Base-by-base conservation (phyloP, 192 early-diverging fungal genomes). In the Jimgerdemannia lactiflua region DNA sequence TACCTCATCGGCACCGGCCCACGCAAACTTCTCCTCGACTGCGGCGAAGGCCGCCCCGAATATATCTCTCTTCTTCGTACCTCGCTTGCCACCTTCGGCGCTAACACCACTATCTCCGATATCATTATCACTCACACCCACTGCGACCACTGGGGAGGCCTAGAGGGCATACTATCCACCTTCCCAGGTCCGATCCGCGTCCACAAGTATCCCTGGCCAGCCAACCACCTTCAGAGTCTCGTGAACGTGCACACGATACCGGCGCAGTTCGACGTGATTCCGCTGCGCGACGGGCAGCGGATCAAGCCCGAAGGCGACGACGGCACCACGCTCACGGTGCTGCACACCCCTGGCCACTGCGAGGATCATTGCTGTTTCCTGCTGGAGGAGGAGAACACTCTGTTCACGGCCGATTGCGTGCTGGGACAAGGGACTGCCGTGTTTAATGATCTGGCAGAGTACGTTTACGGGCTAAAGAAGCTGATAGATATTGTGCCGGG, bases 111-210 rank as follows among this genome's bases (percentile, higher is more conserved):
- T 7, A 91, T 92, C 19, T 91, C 93, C 29, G 79, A 89, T 70
- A 85, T 95, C 42, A 77, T 97, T 19, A 84, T 94, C 43, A 92
- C 93, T 2, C 96, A 97, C 75, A 88, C 89, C 76, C 96, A 97
- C 74, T 71, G 70, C 3, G 94, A 97, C 75, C 95, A 97, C 72
- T 85, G 90, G 41, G 94, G 92, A 39, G 96, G 96, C 3, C 72
- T 93, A 1, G 29, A 65, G 6, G 77, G 73, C 44, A 82, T 89
- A 14, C 39, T 86, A 4, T 69, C 66, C 18, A 74, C 78, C 65
- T 18, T 72, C 8, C 65, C 73, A 14, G 41, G 71, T 80, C 19
- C 10, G 54, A 67, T 70, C 44, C 54, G 71, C 68, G 43, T 70
- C 42, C 78, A 64, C 42, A 65, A 71, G 72, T 70, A 69, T 49